Evolutionary conservation across 345 rosid genomes (phyloP), one percentile per base, ranked within the genome.

Genomic region (Corchorus olitorius): DNA sequence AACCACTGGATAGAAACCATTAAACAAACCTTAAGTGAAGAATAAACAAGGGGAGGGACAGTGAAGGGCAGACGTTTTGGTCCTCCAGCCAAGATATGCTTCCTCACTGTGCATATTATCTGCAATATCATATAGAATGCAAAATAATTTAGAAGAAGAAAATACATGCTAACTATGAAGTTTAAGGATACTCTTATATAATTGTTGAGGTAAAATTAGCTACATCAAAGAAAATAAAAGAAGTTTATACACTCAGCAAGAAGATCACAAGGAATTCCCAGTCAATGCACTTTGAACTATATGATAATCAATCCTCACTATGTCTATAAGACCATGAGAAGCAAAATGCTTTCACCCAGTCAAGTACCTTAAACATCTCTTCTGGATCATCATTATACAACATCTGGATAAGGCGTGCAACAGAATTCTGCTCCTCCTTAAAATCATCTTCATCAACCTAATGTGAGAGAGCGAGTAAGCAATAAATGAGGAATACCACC

Each of bases 391-490:
- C 97, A 86, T 84, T 91, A 78, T 87, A 83, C 73, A 94, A 79
- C 97, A 94, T 89, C 87, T 94, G 97, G 85, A 91, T 92, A 67
- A 96, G 95, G 69, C 97, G 95, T 20, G 97, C 94, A 76, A 96
- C 98, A 75, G 99, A 91, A 87, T 90, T 94, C 84, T 96, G 99
- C 87, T 94, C 98, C 86, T 91, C 98, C 84, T 88, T 91, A 78
- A 93, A 96, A 84, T 96, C 98, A 75, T 96, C 97, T 87, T 92
- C 94, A 84, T 93, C 98, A 77, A 91, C 82, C 99, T 96, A 79
- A 65, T 1, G 74, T 22, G 71, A 19, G 75, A 39, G 72, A 78
- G 63, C 19, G 70, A 49, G 61, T 6, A 70, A 49, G 46, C 69
- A 60, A 75, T 75, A 35, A 65, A 65, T 54, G 74, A 75, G 37